Percentiles rank a stretch among this genome's conserved stretches.
These are phyloP conservation scores for Cutaneotrichosporon sp. DNA, from an alignment of 1,284 basidiomycete species.

Conservation along the genomic window DNA sequence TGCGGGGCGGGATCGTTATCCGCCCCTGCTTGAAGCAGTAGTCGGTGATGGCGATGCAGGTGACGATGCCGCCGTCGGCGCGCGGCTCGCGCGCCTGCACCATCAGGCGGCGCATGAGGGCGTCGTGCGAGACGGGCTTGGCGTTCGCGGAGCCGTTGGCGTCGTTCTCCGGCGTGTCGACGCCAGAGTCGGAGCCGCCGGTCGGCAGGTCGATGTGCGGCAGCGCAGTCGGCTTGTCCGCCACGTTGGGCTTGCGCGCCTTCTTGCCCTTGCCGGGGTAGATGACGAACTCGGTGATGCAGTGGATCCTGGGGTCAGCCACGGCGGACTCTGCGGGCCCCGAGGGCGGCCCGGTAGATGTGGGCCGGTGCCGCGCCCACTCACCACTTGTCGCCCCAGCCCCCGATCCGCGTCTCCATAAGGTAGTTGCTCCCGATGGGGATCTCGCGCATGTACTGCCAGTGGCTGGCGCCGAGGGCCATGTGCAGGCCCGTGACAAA, in stretches of 20 bases:
- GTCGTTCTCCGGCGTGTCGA: slow-evolving; percentile 17
- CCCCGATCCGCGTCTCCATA: slow-evolving; percentile 64
- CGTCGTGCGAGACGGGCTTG: slow-evolving; percentile 4
- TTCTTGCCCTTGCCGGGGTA: slow-evolving; percentile 53
- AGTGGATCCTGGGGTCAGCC: slow-evolving; percentile 59
- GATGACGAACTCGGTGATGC: slow-evolving; percentile 67
- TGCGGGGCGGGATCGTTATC: slow-evolving; percentile 69
- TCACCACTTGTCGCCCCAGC: slow-evolving; percentile 86
- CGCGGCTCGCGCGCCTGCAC: slow-evolving; percentile 32
- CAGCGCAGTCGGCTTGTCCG: slow-evolving; percentile 16
- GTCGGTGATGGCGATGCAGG: slow-evolving; percentile 69
- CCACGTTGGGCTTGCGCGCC: slow-evolving; percentile 30
- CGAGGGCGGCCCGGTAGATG: no score
- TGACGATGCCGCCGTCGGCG: slow-evolving; percentile 58
- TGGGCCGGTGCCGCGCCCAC: slow-evolving; percentile 42
- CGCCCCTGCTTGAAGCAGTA: slow-evolving; percentile 73
- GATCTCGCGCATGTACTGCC: slow-evolving; percentile 74
- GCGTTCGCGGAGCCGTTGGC: slow-evolving; percentile 13
- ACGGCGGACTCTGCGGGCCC: background rate
- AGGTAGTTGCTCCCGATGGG: slow-evolving; percentile 70
- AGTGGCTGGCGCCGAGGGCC: slow-evolving; percentile 72
- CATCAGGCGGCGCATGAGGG: slow-evolving; percentile 13
- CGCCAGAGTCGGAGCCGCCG: slow-evolving; percentile 12
- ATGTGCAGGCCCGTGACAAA: slow-evolving; percentile 68
- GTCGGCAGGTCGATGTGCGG: slow-evolving; percentile 16